phyloP scores from a whole-genome alignment of 23 red algal species.

The Gracilaria domingensis region DNA sequence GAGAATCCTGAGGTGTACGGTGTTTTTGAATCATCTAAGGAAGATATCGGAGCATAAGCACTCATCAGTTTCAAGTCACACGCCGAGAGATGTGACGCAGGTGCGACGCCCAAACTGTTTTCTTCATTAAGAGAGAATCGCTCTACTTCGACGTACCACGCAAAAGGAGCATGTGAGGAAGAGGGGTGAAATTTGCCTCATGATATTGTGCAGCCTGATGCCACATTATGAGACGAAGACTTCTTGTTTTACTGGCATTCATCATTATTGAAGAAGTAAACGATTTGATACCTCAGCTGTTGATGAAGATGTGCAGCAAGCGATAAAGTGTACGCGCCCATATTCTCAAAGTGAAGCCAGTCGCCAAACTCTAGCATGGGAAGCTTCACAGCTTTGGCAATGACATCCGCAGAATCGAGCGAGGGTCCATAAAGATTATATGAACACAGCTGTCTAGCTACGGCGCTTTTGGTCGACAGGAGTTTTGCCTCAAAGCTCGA shows the following conservation, averaged over 20 bases:
- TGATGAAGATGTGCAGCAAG: slow-evolving; percentile 44
- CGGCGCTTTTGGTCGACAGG: neutral
- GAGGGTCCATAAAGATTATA: slow-evolving; percentile 84
- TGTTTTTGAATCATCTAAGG: neutral
- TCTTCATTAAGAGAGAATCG: too few relatives aligned
- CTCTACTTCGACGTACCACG: neutral
- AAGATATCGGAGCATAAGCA: neutral
- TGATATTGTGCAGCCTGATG: neutral
- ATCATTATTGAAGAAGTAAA: slow-evolving; percentile 27
- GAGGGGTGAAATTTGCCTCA: neutral
- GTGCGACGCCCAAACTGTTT: too few relatives aligned
- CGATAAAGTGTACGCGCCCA: slow-evolving; percentile 92
- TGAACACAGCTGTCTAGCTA: neutral
- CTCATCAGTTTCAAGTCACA: neutral
- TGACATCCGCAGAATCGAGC: slow-evolving; percentile 79
- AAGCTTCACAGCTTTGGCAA: slow-evolving; percentile 67
- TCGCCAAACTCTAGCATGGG: slow-evolving; percentile 73
- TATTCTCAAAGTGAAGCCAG: slow-evolving; percentile 88
- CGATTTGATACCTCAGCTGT: neutral
- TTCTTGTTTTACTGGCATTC: neutral
- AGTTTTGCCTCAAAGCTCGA: slow-evolving; percentile 54
- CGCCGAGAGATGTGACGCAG: neutral
- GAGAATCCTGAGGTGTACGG: slow-evolving; percentile 33
- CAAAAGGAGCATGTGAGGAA: neutral
- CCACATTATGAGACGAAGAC: neutral